Evolutionary conservation across 1,139 yeast genomes (phyloP).

Genomic region (Wickerhamiella pararugosa): DNA sequence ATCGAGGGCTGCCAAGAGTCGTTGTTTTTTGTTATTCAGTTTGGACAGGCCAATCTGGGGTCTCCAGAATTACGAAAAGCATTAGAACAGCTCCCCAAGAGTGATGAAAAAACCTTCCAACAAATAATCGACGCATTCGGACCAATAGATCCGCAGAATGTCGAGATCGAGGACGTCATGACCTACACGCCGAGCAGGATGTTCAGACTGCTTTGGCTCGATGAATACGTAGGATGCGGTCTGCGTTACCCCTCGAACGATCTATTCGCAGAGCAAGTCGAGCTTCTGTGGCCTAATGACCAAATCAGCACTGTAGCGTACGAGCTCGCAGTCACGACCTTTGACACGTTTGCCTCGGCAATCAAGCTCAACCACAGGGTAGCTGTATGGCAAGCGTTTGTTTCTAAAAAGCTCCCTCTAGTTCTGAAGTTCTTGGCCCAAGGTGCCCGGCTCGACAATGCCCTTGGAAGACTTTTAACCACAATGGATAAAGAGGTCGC

Average conservation of each 20-base stretch:
- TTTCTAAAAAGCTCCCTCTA: constrained; percentile 13
- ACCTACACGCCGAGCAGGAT: constrained; percentile 15
- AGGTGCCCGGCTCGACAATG: constrained; percentile 11
- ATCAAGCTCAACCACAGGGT: constrained; percentile 7
- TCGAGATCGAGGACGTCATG: background rate
- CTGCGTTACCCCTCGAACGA: constrained; percentile 18
- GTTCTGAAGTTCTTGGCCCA: constrained; percentile 9
- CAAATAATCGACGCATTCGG: constrained; percentile 3
- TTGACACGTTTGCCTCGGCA: constrained; percentile 25
- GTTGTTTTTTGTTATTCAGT: constrained; percentile 5
- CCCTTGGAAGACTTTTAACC: constrained; percentile 14
- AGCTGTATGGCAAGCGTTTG: constrained; percentile 16
- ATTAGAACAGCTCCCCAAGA: no score
- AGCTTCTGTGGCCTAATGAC: constrained; percentile 19
- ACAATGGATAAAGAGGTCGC: constrained; percentile 16
- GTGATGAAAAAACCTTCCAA: background rate
- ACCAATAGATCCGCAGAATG: background rate
- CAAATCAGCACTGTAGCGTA: constrained; percentile 19
- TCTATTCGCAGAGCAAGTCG: constrained; percentile 18
- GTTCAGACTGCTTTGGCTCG: constrained; percentile 23
- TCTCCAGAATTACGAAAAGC: background rate
- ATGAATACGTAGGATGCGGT: constrained; percentile 17
- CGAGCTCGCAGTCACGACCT: constrained; percentile 23
- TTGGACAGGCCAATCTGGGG: background rate
- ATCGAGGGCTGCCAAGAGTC: constrained; percentile 10